These are phyloP conservation scores for Tylopilus sp. DNA, from an alignment of 768 basidiomycete species.

Conservation along the genomic window DNA sequence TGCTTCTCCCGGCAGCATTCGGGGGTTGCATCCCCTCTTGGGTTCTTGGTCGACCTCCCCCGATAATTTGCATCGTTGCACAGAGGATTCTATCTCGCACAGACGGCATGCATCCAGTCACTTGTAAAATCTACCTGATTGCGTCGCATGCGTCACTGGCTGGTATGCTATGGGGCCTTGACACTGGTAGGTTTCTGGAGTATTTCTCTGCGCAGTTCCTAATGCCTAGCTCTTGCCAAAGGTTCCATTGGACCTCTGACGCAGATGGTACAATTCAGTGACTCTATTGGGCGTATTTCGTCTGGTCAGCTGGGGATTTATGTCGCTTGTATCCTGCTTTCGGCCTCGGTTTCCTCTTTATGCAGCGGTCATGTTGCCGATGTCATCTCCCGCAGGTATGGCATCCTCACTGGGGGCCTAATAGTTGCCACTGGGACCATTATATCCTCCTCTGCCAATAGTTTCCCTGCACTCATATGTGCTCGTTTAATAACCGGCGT, in stretches of 20 bases:
- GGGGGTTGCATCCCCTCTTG: too few species aligned
- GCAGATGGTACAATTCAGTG: conserved; percentile 43
- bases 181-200: conserved; percentile 21
- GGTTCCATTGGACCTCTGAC: conserved; percentile 43
- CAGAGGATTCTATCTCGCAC: neutral
- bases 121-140: conserved; percentile 24
- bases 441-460: conserved; percentile 36
- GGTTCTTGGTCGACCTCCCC: too few species aligned
- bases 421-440: conserved; percentile 42
- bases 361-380: conserved; percentile 44
- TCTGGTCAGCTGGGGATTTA: conserved; percentile 41
- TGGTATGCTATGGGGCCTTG: conserved; percentile 32
- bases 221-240: conserved; percentile 5
- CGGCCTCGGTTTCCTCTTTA: conserved; percentile 38
- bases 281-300: conserved; percentile 35
- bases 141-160: conserved; percentile 26
- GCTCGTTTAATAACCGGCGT: conserved; percentile 45
- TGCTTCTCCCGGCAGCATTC: too few species aligned
- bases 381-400: conserved; percentile 43
- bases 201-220: neutral
- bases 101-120: neutral
- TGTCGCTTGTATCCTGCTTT: conserved; percentile 42
- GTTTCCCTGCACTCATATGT: conserved; percentile 38
- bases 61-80: neutral
- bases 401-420: conserved; percentile 40